Base-by-base conservation (phyloP, 108 stramenopile genomes). In the Cylindrotheca closterium region DNA sequence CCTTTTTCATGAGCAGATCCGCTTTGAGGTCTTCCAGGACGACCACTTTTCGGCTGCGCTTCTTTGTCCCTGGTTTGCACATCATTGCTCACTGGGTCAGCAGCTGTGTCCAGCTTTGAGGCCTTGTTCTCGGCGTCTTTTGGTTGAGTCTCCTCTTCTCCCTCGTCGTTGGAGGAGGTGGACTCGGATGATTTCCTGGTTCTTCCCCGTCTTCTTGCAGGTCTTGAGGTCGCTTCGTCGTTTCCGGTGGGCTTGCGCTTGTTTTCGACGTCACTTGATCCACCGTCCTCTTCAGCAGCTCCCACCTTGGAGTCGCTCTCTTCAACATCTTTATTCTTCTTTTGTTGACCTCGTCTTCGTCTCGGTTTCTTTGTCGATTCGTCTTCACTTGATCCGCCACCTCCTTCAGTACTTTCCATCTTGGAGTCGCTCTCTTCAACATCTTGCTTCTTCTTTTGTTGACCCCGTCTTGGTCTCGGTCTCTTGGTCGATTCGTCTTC, bases 321-420 rank as follows among this genome's bases (percentile, higher is more conserved):
- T 4, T 53, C 26, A 2, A 25, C 1, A 2, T 1, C 23, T 53
- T 4, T 12, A 15, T 45, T 45, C 15, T 15, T 45, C 15, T 15
- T 45, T 45, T 15, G 15, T 45, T 15, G 15, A 45, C 42, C 15
- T 45, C 42, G 42, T 45, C 15, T 21, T n/a, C 19, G 51, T 4
- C 5, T 51, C 22, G 18, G 51, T 23, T 51, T 51, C 8, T 51
- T 30, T 2, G 51, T 32, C 30, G 30, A 21, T 17, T 53, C 63
- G 17, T 30, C 51, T 26, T 30, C 48, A 7, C 29, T 51, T 24
- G 37, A 23, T 24, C 30, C 28, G 48, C 48, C 55, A 27, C 10
- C 55, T 57, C 31, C 31, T 32, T 57, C 55, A 27, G 31, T 30
- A 55, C 25, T 8, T n/a, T 51, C n/a, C 22, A 4, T 23, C 5